These are phyloP conservation scores for Casaregolazyma suthepensis DNA, from an alignment of 1,139 yeast genomes.

Conservation along the genomic window DNA sequence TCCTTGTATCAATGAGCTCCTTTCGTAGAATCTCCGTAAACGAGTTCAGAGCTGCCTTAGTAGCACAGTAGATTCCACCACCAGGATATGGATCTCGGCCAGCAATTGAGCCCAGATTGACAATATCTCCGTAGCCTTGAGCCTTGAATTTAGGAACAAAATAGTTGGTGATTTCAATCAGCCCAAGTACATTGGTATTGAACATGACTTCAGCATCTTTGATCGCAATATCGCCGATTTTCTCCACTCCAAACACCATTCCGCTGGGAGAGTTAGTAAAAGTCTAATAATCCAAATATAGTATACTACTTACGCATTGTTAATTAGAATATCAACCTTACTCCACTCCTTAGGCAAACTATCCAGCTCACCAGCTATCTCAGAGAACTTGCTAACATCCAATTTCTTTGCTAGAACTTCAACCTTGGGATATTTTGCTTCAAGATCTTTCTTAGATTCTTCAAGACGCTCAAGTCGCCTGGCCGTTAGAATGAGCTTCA, in stretches of 20 bases:
- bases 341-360: slow-evolving; percentile 36
- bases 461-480: slow-evolving; percentile 50
- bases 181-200: slow-evolving; percentile 66
- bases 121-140: slow-evolving; percentile 65
- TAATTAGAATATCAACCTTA: slow-evolving; percentile 49
- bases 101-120: slow-evolving; percentile 81
- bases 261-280: slow-evolving; percentile 36
- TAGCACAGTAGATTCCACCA: slow-evolving; percentile 84
- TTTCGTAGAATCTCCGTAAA: slow-evolving; percentile 73
- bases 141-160: slow-evolving; percentile 52
- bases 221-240: slow-evolving; percentile 51
- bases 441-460: slow-evolving; percentile 42
- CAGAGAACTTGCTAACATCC: slow-evolving; percentile 52
- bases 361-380: slow-evolving; percentile 48
- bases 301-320: slow-evolving; percentile 50
- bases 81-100: slow-evolving; percentile 84
- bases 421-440: slow-evolving; percentile 39
- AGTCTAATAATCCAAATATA: background rate
- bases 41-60: slow-evolving; percentile 74
- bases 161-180: slow-evolving; percentile 63
- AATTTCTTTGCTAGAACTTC: slow-evolving; percentile 45
- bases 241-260: slow-evolving; percentile 62
- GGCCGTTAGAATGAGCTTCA: slow-evolving; percentile 63
- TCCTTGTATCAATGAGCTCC: slow-evolving; percentile 65
- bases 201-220: slow-evolving; percentile 58